phyloP scores from a whole-genome alignment of 2,329 filamentous ascomycete species.

The Arachnomyces sp. region DNA sequence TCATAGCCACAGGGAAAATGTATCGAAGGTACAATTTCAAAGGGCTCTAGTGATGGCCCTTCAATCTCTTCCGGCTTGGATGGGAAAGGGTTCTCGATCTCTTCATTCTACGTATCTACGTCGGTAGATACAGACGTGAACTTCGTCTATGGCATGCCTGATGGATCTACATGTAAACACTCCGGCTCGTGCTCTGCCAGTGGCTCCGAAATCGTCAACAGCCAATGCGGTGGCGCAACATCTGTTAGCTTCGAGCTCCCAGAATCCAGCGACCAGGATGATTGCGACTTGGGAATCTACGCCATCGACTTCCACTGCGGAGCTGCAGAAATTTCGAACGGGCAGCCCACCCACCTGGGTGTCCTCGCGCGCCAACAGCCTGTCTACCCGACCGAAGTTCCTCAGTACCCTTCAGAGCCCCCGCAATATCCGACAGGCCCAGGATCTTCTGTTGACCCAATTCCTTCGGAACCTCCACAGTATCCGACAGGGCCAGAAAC shows the following conservation, averaged over 20 bases:
- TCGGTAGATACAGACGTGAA: slow-evolving; percentile 71
- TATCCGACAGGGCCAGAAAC: too few relatives aligned
- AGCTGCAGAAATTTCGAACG: slow-evolving; percentile 14
- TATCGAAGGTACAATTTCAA: slow-evolving; percentile 48
- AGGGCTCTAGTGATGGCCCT: slow-evolving; percentile 40
- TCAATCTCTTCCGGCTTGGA: slow-evolving; percentile 51
- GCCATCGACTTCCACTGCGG: slow-evolving; percentile 67
- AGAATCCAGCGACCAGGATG: slow-evolving; percentile 45
- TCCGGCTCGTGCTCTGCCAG: slow-evolving; percentile 56
- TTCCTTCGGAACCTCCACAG: slow-evolving; percentile 9
- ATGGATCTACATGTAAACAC: slow-evolving; percentile 75
- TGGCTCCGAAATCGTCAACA: slow-evolving; percentile 68
- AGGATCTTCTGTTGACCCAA: slow-evolving; percentile 9
- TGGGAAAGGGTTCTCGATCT: slow-evolving; percentile 62
- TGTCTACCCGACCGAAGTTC: not conserved
- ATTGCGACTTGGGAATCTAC: slow-evolving; percentile 66
- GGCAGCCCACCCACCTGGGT: too few relatives aligned
- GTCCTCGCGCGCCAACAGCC: not conserved
- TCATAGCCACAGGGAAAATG: slow-evolving; percentile 45
- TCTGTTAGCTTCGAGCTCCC: slow-evolving; percentile 63
- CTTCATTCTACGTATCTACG: slow-evolving; percentile 61
- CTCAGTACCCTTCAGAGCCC: slow-evolving; percentile 4
- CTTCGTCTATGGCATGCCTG: slow-evolving; percentile 80
- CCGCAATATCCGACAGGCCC: slow-evolving; percentile 2
- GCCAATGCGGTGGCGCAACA: slow-evolving; percentile 84